Evolutionary conservation across 2,329 filamentous ascomycete species (phyloP).

Genomic region (Elsinoe necatrix): DNA sequence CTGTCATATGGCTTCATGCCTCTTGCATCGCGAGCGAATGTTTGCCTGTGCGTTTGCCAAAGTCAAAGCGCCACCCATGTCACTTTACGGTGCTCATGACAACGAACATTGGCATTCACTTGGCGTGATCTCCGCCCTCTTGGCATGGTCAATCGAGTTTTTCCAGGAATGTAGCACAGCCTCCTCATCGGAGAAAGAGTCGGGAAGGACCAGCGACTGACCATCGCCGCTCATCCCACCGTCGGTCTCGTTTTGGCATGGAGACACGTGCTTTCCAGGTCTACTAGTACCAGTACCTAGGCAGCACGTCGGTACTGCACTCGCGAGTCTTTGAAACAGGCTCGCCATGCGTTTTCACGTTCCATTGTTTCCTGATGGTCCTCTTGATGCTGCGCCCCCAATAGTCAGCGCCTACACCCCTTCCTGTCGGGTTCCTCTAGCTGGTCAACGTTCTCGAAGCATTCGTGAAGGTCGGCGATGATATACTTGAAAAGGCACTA

Average conservation of each 20-base stretch:
- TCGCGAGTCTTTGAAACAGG: neutral
- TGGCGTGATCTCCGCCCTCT: neutral
- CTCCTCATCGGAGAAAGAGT: too few relatives aligned
- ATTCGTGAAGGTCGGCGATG: too few relatives aligned
- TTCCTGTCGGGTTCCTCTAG: neutral
- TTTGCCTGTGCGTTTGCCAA: neutral
- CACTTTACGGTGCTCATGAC: neutral
- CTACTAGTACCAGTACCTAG: too few relatives aligned
- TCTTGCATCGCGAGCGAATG: neutral
- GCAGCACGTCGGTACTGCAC: too few relatives aligned
- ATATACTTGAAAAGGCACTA: too few relatives aligned
- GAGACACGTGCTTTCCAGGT: neutral
- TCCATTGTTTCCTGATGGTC: neutral
- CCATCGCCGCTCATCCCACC: neutral
- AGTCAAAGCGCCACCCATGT: constrained; percentile 11
- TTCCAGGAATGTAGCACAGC: neutral
- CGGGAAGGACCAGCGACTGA: neutral
- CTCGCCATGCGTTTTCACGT: neutral
- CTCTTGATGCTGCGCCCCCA: neutral
- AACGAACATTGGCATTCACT: neutral
- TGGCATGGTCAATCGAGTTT: neutral
- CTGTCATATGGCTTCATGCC: neutral
- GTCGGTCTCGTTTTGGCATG: neutral
- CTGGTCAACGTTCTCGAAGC: neutral
- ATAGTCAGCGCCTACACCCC: neutral